These are phyloP conservation scores for Yamadazyma endophytica DNA, from an alignment of 805 yeast species.

Conservation along the genomic window DNA sequence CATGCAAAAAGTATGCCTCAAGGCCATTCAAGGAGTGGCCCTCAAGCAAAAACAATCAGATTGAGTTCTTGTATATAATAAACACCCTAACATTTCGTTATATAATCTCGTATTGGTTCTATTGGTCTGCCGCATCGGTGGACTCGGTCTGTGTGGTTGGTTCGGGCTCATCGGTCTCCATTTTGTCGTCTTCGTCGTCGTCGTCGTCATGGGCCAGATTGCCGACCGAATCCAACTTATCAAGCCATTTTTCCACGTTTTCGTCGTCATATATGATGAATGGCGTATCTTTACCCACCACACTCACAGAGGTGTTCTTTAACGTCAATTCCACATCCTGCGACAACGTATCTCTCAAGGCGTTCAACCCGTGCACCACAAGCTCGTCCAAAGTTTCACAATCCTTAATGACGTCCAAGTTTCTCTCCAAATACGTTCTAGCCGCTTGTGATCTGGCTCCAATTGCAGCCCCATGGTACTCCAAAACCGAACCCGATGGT, in stretches of 20 bases:
- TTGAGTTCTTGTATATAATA: too few species aligned
- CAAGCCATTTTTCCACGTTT: conserved; percentile 78
- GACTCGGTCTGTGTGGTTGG: too few species aligned
- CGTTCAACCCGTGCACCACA: conserved; percentile 80
- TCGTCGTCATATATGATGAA: conserved; percentile 86
- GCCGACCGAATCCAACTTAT: conserved; percentile 62
- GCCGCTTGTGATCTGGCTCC: conserved; percentile 99
- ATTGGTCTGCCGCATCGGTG: not conserved
- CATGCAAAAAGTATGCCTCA: conserved; percentile 34
- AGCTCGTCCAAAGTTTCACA: conserved; percentile 64
- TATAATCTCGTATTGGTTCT: not conserved
- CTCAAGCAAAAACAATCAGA: conserved; percentile 22
- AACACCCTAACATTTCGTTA: too few species aligned
- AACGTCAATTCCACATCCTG: conserved; percentile 89
- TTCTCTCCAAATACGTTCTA: conserved; percentile 89
- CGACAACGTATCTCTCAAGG: conserved; percentile 88
- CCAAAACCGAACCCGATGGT: conserved; percentile 91
- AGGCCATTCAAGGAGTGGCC: conserved; percentile 38
- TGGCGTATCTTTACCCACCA: conserved; percentile 78
- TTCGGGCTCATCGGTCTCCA: conserved; percentile 41
- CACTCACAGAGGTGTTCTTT: conserved; percentile 84
- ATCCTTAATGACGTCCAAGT: conserved; percentile 61
- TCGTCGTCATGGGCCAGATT: conserved; percentile 50
- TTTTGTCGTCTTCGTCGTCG: conserved; percentile 27
- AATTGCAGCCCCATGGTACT: conserved; percentile 89